A percentile compares a stretch with the other conserved stretches of the same genome.
These are phyloP conservation scores for Podospora pseudocomata DNA, from an alignment of 495 filamentous ascomycete species.

Conservation along the genomic window DNA sequence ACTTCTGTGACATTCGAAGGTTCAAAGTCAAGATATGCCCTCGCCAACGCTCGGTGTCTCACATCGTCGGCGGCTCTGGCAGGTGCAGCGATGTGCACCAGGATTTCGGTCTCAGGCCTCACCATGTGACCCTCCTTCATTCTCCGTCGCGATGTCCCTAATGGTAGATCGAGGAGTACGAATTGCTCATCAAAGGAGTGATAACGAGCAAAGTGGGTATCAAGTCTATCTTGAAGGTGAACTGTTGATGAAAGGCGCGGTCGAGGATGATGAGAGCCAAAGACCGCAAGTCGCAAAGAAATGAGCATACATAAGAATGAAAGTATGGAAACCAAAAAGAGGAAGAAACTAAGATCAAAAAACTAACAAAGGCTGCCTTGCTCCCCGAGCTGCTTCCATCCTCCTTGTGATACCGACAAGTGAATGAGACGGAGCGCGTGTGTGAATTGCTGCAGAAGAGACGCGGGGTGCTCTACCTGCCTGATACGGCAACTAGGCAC, in stretches of 20 bases:
- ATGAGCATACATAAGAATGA: background rate
- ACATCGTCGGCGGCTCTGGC: slow-evolving; percentile 58
- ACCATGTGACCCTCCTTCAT: slow-evolving; percentile 9
- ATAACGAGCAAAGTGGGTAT: background rate
- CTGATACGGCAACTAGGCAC: background rate
- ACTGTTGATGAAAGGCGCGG: background rate
- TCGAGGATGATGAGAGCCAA: background rate
- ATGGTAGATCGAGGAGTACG: background rate
- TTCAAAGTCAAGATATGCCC: slow-evolving; percentile 59
- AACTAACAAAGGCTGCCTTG: background rate
- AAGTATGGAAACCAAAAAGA: background rate
- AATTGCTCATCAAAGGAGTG: background rate
- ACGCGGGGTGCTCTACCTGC: background rate
- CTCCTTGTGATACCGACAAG: background rate
- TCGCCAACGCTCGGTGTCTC: slow-evolving; percentile 58
- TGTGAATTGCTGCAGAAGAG: background rate
- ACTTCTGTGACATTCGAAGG: slow-evolving; percentile 17
- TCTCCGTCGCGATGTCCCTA: background rate
- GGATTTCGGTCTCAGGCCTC: slow-evolving; percentile 51
- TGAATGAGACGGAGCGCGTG: background rate
- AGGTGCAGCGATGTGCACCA: slow-evolving; percentile 66
- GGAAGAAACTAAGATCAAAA: background rate
- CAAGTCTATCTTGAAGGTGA: background rate
- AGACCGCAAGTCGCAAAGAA: background rate
- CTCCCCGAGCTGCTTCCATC: background rate